Conservation (phyloP, 139 green algal genomes). For the Chlorella sp. region DNA sequence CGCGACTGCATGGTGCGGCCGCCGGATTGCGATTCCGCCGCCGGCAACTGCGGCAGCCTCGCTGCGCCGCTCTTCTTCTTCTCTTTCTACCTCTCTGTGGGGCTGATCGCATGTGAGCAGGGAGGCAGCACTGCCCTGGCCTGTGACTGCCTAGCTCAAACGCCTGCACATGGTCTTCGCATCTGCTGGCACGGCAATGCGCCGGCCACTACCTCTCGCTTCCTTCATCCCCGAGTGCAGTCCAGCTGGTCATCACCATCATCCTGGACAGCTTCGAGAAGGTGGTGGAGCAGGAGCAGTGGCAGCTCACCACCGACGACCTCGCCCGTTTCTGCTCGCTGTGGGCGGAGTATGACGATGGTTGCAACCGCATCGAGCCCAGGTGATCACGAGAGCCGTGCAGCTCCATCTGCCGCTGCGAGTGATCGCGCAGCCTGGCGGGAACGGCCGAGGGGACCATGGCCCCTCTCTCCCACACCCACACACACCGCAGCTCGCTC, state of each 20-base stretch:
- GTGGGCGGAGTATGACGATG: constrained; percentile 81
- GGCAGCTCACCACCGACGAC: constrained; percentile 28
- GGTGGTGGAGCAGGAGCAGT: constrained; percentile 60
- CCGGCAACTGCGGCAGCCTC: constrained; percentile 41
- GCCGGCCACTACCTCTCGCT: too few species aligned
- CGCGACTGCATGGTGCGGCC: constrained; percentile 50
- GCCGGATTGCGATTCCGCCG: constrained; percentile 46
- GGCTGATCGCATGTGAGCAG: constrained; percentile 4
- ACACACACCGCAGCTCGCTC: too few species aligned
- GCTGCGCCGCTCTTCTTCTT: constrained; percentile 70
- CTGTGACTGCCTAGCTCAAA: too few species aligned
- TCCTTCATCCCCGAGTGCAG: not conserved
- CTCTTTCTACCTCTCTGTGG: constrained; percentile 65
- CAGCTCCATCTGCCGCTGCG: too few species aligned
- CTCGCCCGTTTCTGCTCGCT: constrained; percentile 30
- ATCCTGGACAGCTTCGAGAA: constrained; percentile 83
- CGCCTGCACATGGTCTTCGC: too few species aligned
- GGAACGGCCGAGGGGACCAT: too few species aligned
- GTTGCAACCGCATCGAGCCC: constrained; percentile 61
- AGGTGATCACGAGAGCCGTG: constrained; percentile 48
- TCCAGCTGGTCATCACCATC: constrained; percentile 76
- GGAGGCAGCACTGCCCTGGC: too few species aligned
- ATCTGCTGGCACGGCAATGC: too few species aligned
- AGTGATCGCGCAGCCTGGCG: too few species aligned
- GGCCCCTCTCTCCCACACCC: too few species aligned